phyloP scores from a whole-genome alignment of 768 basidiomycete genomes.

The Mycena olivaceomarginata region DNA sequence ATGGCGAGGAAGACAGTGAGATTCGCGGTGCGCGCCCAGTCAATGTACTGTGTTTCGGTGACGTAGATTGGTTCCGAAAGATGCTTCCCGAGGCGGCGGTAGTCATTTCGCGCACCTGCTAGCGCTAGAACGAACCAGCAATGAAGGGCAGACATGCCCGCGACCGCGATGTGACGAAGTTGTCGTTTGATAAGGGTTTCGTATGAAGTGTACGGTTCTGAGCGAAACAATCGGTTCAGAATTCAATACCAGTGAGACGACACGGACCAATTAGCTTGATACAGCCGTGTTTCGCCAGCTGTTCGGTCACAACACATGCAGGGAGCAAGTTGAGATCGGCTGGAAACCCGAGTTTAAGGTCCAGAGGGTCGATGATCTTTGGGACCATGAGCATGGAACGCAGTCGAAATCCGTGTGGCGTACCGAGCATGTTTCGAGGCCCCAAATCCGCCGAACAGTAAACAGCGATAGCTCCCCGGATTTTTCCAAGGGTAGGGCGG shows the following conservation, averaged over 20 bases:
- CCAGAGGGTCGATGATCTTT: slow-evolving; percentile 33
- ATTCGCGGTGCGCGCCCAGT: neutral
- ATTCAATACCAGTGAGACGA: neutral
- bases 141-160: neutral
- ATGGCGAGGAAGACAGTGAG: slow-evolving; percentile 1
- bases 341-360: slow-evolving; percentile 31
- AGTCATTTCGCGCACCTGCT: neutral
- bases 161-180: slow-evolving; percentile 31
- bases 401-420: neutral
- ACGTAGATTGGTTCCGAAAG: neutral
- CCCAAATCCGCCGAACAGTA: slow-evolving; percentile 33
- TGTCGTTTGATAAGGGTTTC: slow-evolving; percentile 31
- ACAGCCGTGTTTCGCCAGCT: slow-evolving; percentile 22
- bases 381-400: neutral
- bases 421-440: slow-evolving; percentile 40
- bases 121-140: slow-evolving; percentile 17
- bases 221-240: neutral
- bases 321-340: slow-evolving; percentile 35
- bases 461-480: slow-evolving; percentile 29
- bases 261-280: slow-evolving; percentile 41
- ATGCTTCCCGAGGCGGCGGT: neutral
- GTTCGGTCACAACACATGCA: slow-evolving; percentile 17
- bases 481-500: slow-evolving; percentile 16
- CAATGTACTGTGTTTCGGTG: neutral
- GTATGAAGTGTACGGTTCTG: slow-evolving; percentile 37